Conservation (phyloP, 2,329 filamentous ascomycete genomes). For the Aspergillus versicolor region DNA sequence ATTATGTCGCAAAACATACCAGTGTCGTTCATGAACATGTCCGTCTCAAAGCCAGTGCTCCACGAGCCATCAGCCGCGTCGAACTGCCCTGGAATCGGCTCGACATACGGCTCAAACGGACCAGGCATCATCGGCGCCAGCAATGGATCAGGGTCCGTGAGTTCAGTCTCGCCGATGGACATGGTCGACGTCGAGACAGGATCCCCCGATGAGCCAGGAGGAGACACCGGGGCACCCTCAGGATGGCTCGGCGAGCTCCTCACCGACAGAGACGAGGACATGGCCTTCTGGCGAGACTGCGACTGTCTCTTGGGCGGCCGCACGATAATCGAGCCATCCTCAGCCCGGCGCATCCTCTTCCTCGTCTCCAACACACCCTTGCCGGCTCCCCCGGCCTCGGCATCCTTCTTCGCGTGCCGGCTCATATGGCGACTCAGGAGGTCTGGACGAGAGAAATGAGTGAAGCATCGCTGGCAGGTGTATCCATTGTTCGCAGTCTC, state of each 20-base stretch:
- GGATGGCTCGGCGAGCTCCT: too few species aligned
- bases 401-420: constrained; percentile 52
- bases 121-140: constrained; percentile 33
- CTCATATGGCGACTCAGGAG: constrained; percentile 59
- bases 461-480: constrained; percentile 59
- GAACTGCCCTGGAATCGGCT: constrained; percentile 34
- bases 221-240: constrained; percentile 23
- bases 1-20: constrained; percentile 24
- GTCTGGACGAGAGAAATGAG: constrained; percentile 62
- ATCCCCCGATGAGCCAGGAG: constrained; percentile 26
- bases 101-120: constrained; percentile 32
- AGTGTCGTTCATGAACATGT: constrained; percentile 59
- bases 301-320: constrained; percentile 32
- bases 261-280: too few species aligned
- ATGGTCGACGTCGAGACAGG: constrained; percentile 19
- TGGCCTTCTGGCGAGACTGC: background rate
- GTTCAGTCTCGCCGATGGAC: constrained; percentile 23
- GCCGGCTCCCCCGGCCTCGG: constrained; percentile 50
- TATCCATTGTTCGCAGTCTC: constrained; percentile 47
- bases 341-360: constrained; percentile 51
- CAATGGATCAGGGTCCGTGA: constrained; percentile 23
- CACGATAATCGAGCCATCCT: constrained; percentile 49
- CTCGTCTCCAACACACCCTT: constrained; percentile 50
- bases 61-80: constrained; percentile 35
- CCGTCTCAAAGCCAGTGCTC: constrained; percentile 37